Evolutionary conservation across 1,284 basidiomycete genomes (phyloP).

Genomic region (Trametes pubescens): DNA sequence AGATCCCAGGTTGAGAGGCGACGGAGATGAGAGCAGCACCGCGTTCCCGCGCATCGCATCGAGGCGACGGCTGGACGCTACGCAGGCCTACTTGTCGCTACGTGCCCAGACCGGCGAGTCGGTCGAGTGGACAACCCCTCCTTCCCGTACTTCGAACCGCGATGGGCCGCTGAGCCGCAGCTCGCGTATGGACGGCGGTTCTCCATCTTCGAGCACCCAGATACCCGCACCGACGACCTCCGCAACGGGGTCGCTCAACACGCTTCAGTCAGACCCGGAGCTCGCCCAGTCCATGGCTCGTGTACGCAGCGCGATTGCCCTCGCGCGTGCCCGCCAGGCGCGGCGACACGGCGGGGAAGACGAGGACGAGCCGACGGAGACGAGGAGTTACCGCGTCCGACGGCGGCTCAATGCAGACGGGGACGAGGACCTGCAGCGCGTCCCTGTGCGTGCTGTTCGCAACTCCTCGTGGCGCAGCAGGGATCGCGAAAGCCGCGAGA

Average conservation of each 20-base stretch:
- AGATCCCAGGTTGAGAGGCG: background rate
- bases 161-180: slow-evolving; percentile 7
- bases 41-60: background rate
- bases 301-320: slow-evolving; percentile 18
- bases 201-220: background rate
- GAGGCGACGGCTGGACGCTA: background rate
- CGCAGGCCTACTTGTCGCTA: background rate
- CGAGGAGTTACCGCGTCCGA: slow-evolving; percentile 50
- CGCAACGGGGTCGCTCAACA: background rate
- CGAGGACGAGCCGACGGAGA: slow-evolving; percentile 25
- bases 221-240: background rate
- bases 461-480: background rate
- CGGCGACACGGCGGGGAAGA: slow-evolving; percentile 7
- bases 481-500: slow-evolving; percentile 12
- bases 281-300: slow-evolving; percentile 10
- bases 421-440: slow-evolving; percentile 51
- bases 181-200: slow-evolving; percentile 9
- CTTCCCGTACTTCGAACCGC: background rate
- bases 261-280: background rate
- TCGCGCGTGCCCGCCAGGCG: slow-evolving; percentile 6
- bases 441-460: slow-evolving; percentile 40
- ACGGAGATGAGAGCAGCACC: background rate
- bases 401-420: slow-evolving; percentile 50
- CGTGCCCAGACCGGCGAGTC: background rate
- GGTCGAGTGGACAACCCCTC: background rate